phyloP scores from a whole-genome alignment of 305 asterid species.

The Ajuga reptans region DNA sequence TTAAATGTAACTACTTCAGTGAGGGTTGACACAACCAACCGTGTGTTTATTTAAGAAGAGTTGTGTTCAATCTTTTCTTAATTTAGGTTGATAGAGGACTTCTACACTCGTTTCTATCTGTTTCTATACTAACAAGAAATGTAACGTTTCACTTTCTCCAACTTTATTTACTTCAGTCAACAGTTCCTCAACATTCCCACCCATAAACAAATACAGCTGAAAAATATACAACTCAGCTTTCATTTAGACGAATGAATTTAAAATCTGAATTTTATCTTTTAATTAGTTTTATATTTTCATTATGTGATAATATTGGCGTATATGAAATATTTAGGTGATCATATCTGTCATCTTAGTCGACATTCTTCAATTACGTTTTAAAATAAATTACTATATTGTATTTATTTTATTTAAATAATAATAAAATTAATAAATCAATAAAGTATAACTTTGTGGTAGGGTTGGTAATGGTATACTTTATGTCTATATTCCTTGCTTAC shows the following conservation, averaged over 20 bases:
- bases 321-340: neutral
- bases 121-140: no score
- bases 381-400: neutral
- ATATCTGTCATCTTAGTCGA: no score
- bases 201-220: no score
- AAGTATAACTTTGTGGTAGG: neutral
- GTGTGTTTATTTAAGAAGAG: no score
- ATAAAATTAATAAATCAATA: neutral
- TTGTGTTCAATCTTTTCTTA: no score
- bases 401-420: neutral
- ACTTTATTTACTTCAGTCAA: no score
- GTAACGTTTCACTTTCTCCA: no score
- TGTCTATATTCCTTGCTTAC: constrained; percentile 1
- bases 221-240: neutral
- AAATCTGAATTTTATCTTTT: neutral
- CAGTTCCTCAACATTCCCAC: no score
- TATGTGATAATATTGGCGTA: neutral
- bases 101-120: no score
- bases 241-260: neutral
- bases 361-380: neutral
- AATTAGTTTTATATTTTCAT: neutral
- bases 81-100: no score
- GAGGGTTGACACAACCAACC: no score
- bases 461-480: neutral
- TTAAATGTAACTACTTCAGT: no score